Base-by-base conservation (phyloP, 106 monocot genomes). In the Dendrobium chrysotoxum region DNA sequence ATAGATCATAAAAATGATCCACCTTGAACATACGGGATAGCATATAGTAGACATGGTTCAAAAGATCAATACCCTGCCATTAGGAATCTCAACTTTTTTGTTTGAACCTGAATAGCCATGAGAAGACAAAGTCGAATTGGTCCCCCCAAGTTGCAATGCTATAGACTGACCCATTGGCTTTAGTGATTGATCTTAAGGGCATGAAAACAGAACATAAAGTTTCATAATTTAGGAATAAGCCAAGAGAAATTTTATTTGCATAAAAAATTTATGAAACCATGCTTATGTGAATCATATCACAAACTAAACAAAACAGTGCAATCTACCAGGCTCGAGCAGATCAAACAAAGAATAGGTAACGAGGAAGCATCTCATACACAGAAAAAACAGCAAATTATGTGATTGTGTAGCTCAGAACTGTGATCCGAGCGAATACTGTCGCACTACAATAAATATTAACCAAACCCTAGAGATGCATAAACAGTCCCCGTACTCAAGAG, bases 11-110 rank as follows among this genome's bases (percentile, higher is more conserved):
- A 76, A 76, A 76, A 74, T 74, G 40, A 15, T 4, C 31, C 15
- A 70, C 2, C 35, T 42, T 41, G 17, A 74, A 74, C 46, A 47
- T 46, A 76, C 7, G 3, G n/a, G 16, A 80, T 1, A 41, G 4
- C 35, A 15, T 70, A 35, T 40, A 55, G 35, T 38, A 26, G 45
- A 28, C 9, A 64, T 39, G 46, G 0, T 1, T 38, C 25, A 1
- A 20, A 28, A 31, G 31, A 80, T 16, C 20, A 39, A 5, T 86
- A 95, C 95, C 88, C 91, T 86, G 72, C 86, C 91, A 88, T 90
- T 96, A 61, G 96, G 96, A 31, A 93, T 93, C 26, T 95, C 89
- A 77, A 95, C 93, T 79, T 86, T 96, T 85, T 91, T 96, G 81
- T 86, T 86, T 78, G 96, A 75, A n/a, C 93, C 85, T 42, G 79